Evolutionary conservation across 2,329 filamentous ascomycete species (phyloP).

Genomic region (Neonectria coccinea): DNA sequence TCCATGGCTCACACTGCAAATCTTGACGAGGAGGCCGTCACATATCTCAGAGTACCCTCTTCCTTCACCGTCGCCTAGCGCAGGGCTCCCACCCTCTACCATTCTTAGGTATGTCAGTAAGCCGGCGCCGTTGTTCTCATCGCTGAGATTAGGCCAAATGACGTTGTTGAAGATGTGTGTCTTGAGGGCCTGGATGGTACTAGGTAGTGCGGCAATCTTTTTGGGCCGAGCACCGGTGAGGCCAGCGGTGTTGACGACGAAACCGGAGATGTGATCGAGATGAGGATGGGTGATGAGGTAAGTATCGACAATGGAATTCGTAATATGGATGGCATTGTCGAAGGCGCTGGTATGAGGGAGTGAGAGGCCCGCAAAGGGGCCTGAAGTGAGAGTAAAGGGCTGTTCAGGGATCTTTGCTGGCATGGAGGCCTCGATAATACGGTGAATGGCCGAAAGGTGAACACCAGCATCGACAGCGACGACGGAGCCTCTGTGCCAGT

Average conservation of each 20-base stretch:
- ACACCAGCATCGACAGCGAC: slow-evolving; percentile 95
- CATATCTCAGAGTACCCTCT: slow-evolving; percentile 90
- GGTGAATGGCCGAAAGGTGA: slow-evolving; percentile 86
- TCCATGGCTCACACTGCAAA: slow-evolving; percentile 89
- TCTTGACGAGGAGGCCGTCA: slow-evolving; percentile 89
- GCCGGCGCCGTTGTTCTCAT: slow-evolving; percentile 94
- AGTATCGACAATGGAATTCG: slow-evolving; percentile 83
- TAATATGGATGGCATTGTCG: slow-evolving; percentile 85
- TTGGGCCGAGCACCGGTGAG: slow-evolving; percentile 86
- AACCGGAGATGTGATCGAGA: slow-evolving; percentile 90
- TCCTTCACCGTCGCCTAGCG: slow-evolving; percentile 82
- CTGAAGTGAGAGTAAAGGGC: slow-evolving; percentile 69
- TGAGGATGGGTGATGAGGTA: slow-evolving; percentile 98
- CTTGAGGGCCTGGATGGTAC: slow-evolving; percentile 93
- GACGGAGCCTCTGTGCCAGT: slow-evolving; percentile 85
- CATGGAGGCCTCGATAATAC: slow-evolving; percentile 74
- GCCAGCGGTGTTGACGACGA: slow-evolving; percentile 93
- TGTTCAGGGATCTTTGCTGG: slow-evolving; percentile 48
- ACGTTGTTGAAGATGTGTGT: slow-evolving; percentile 96
- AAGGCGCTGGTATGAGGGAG: slow-evolving; percentile 74
- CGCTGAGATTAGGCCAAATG: slow-evolving; percentile 97
- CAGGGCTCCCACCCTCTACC: slow-evolving; percentile 87
- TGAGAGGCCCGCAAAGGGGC: slow-evolving; percentile 84
- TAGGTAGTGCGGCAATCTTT: slow-evolving; percentile 84
- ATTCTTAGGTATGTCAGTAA: slow-evolving; percentile 91